These are phyloP conservation scores for Chytriomyces hyalinus DNA, from an alignment of 192 early-diverging fungal species.

Conservation along the genomic window DNA sequence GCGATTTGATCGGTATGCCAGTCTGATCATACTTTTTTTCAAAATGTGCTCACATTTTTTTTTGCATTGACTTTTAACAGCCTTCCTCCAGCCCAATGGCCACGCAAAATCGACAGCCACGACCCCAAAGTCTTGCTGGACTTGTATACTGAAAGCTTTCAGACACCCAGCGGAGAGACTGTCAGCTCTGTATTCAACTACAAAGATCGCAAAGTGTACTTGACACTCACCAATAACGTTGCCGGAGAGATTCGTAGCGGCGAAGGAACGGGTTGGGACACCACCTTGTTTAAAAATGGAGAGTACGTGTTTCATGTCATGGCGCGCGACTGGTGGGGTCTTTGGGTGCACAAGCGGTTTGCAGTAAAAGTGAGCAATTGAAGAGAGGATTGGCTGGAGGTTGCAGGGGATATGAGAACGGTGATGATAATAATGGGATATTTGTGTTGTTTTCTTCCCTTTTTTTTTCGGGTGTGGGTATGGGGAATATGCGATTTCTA, in stretches of 20 bases:
- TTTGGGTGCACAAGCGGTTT: slow-evolving; percentile 6
- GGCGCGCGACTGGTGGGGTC: slow-evolving; percentile 19
- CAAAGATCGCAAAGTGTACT: background rate
- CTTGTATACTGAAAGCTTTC: background rate
- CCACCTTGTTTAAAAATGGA: slow-evolving; percentile 2
- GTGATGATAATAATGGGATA: too few relatives aligned
- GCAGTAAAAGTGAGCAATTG: slow-evolving; percentile 10
- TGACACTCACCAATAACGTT: slow-evolving; percentile 9
- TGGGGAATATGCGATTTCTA: too few relatives aligned
- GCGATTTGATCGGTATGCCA: background rate
- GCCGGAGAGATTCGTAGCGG: slow-evolving; percentile 1
- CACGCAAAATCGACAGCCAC: background rate
- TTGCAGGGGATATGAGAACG: too few relatives aligned
- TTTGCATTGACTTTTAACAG: background rate
- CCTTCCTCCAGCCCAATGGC: slow-evolving; percentile 20
- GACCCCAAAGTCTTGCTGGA: slow-evolving; percentile 1
- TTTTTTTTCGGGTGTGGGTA: too few relatives aligned
- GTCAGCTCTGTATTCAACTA: slow-evolving; percentile 5
- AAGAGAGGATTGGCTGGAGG: background rate
- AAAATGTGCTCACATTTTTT: background rate
- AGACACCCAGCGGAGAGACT: background rate
- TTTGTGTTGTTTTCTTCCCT: too few relatives aligned
- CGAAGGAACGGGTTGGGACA: slow-evolving; percentile 17
- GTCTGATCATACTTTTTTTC: background rate
- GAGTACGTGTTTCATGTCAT: slow-evolving; percentile 22